These are phyloP conservation scores for Brassica balearica DNA, from an alignment of 441 rosid species.

Conservation along the genomic window DNA sequence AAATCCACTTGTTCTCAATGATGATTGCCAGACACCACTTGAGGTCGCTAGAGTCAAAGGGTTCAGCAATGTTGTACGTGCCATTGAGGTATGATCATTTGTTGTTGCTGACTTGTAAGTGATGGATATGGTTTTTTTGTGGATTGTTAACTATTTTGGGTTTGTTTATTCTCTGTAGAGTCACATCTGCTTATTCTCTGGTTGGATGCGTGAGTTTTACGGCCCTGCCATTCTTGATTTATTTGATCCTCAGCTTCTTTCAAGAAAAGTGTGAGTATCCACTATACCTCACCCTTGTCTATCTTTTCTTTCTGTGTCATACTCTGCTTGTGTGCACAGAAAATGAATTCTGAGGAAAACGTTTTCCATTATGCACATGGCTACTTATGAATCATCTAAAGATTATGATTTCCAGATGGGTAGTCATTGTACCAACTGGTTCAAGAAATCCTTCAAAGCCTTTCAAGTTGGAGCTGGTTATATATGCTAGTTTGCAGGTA, in stretches of 20 bases:
- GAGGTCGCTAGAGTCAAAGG: slow-evolving; percentile 90
- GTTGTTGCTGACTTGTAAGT: neutral
- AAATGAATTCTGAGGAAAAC: neutral
- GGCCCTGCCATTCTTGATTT: neutral
- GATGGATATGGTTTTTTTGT: slow-evolving; percentile 5
- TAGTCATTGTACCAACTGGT: neutral
- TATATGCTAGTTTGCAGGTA: neutral
- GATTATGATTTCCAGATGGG: neutral
- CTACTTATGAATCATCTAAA: neutral
- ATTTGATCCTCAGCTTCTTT: neutral
- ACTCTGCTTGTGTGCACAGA: neutral
- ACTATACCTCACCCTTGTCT: neutral
- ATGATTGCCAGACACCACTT: slow-evolving; percentile 88
- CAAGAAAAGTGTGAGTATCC: neutral
- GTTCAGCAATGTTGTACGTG: slow-evolving; percentile 66
- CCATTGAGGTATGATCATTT: slow-evolving; percentile 68
- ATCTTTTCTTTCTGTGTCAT: neutral
- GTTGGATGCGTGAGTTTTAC: slow-evolving; percentile 2
- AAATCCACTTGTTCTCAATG: slow-evolving; percentile 81
- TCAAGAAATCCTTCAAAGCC: neutral
- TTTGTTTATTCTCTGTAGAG: slow-evolving; percentile 46
- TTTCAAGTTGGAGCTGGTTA: neutral
- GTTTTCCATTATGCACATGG: neutral
- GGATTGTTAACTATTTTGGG: neutral
- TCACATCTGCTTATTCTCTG: slow-evolving; percentile 47